A percentile compares a stretch with the other conserved stretches of the same genome.
These are phyloP conservation scores for Colletotrichum horii DNA, from an alignment of 2,329 filamentous ascomycete genomes.

Conservation along the genomic window DNA sequence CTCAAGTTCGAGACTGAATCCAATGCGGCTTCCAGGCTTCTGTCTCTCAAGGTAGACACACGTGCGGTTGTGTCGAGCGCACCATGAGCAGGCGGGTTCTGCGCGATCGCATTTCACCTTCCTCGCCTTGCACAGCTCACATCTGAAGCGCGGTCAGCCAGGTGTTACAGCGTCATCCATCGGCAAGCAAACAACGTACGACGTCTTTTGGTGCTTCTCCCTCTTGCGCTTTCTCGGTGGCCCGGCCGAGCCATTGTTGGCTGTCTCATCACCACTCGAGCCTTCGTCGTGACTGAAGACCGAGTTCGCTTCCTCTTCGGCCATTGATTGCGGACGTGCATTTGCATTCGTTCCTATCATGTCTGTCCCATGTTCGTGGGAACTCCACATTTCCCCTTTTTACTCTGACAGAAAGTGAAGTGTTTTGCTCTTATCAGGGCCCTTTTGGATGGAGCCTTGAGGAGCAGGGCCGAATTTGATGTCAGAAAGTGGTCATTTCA, in stretches of 20 bases:
- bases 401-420: conserved; percentile 1
- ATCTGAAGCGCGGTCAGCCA: conserved; percentile 30
- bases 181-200: conserved; percentile 33
- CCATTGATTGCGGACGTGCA: conserved; percentile 31
- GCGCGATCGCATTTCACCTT: conserved; percentile 57
- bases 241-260: conserved; percentile 29
- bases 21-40: conserved; percentile 69
- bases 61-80: conserved; percentile 66
- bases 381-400: conserved; percentile 31
- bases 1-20: conserved; percentile 66
- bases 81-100: conserved; percentile 73
- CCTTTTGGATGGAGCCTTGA: conserved; percentile 16
- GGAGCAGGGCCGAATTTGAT: conserved; percentile 12
- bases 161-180: background rate
- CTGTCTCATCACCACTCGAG: conserved; percentile 41
- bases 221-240: conserved; percentile 42
- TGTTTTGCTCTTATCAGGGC: conserved; percentile 17
- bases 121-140: conserved; percentile 49
- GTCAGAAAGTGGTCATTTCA: conserved; percentile 21
- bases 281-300: conserved; percentile 39
- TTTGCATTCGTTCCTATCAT: conserved; percentile 28
- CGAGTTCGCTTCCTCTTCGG: conserved; percentile 42
- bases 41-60: conserved; percentile 76
- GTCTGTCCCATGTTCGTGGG: conserved; percentile 28
- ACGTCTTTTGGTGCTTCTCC: conserved; percentile 46